Percentiles rank a stretch among this genome's conserved stretches.
These are phyloP conservation scores for Backusella psychrophila DNA, from an alignment of 192 early-diverging fungal species.

Conservation along the genomic window DNA sequence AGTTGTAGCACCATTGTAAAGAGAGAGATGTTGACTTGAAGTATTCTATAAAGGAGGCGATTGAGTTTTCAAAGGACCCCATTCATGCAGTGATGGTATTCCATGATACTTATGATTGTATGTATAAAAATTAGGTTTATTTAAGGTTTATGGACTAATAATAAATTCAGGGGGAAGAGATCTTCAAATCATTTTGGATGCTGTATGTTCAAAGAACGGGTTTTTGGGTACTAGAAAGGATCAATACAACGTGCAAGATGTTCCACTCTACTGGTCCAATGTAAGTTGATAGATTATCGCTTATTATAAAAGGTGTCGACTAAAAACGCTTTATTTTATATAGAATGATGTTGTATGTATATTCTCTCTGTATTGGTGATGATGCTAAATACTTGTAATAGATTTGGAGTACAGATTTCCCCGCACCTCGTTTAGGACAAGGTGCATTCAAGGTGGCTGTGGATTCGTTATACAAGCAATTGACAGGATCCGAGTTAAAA, in stretches of 20 bases:
- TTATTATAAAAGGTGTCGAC: not conserved
- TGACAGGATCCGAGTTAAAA: constrained; percentile 51
- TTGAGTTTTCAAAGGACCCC: constrained; percentile 44
- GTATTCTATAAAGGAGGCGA: not conserved
- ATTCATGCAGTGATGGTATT: constrained; percentile 78
- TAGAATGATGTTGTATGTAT: constrained; percentile 30
- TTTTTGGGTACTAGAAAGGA: constrained; percentile 51
- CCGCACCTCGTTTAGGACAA: constrained; percentile 77
- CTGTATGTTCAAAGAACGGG: constrained; percentile 60
- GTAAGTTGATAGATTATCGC: constrained; percentile 20
- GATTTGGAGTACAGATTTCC: constrained; percentile 85
- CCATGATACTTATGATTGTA: constrained; percentile 83
- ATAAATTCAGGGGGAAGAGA: constrained; percentile 70
- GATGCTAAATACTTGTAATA: constrained; percentile 20
- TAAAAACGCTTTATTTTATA: not conserved
- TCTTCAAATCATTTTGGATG: constrained; percentile 76
- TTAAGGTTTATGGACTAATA: not conserved
- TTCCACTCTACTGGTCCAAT: constrained; percentile 83
- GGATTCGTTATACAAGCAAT: constrained; percentile 59
- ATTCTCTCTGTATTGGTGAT: constrained; percentile 5
- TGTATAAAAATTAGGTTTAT: not conserved
- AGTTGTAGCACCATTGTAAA: not conserved
- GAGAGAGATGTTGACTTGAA: not conserved
- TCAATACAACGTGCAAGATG: constrained; percentile 40
- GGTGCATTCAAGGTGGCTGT: constrained; percentile 76